A percentile compares a stretch with the other conserved stretches of the same genome.
These are phyloP conservation scores for Iris pallida DNA, from an alignment of 116 monocot species.

Conservation along the genomic window DNA sequence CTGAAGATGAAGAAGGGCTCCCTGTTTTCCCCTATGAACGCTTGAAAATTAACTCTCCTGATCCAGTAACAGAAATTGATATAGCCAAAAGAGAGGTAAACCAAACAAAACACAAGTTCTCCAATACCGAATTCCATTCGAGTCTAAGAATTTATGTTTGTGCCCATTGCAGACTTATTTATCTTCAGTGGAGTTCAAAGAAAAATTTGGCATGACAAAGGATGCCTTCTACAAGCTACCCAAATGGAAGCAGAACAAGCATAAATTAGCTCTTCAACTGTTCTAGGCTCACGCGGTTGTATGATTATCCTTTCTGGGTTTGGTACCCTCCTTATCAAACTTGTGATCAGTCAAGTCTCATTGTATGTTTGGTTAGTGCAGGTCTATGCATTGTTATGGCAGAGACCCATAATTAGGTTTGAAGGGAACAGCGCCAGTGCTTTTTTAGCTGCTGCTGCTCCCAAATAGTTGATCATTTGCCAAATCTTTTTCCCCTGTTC, in stretches of 20 bases:
- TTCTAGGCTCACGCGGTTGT: not conserved
- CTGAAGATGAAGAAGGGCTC: conserved; percentile 51
- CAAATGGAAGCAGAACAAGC: conserved; percentile 35
- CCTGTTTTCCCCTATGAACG: conserved; percentile 58
- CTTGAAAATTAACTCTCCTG: conserved; percentile 30
- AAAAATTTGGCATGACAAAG: conserved; percentile 29
- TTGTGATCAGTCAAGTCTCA: conserved; percentile 1
- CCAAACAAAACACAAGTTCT: not conserved
- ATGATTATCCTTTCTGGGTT: not conserved
- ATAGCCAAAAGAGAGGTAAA: conserved; percentile 62
- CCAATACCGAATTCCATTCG: not conserved
- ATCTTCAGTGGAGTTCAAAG: conserved; percentile 30
- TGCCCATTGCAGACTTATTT: conserved; percentile 23
- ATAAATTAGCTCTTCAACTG: conserved; percentile 18
- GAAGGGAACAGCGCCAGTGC: not conserved
- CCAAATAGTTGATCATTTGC: not conserved
- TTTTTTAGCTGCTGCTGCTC: not conserved
- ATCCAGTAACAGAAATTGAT: conserved; percentile 55
- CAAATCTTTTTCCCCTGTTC: not conserved
- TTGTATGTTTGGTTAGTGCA: not conserved
- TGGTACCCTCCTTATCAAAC: not conserved
- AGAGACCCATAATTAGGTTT: not conserved
- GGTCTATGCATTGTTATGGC: not conserved
- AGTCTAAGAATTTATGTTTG: not conserved
- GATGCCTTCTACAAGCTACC: conserved; percentile 30